Base-by-base conservation (phyloP, 1,284 basidiomycete genomes). In the Sanghuangporus baumii region DNA sequence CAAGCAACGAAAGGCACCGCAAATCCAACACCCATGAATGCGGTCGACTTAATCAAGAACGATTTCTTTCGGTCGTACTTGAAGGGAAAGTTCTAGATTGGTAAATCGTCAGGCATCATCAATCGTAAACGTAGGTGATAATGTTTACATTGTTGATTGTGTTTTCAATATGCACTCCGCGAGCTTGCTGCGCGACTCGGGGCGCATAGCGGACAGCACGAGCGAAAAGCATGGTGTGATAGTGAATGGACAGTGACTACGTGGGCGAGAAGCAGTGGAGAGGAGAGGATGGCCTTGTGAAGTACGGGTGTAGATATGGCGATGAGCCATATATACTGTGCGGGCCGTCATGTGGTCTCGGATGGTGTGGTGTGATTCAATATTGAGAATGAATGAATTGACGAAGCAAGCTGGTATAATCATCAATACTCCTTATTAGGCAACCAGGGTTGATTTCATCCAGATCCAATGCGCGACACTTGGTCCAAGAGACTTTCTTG, bases 61-160 rank as follows among this genome's bases (percentile, higher is more conserved):
- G 62, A 34, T 14, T 14, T 26, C 46, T 55, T 63, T 34, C 47
- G 59, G 31, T 48, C 38, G 34, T 63, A 63, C 36, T 60, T 63
- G 57, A 63, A 63, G 1, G 62, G 62, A 18, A 63, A 59, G 62
- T 63, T 63, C 62, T 63, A 52, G 26, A 7, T 38, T 11, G 9
- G 46, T n/a, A 48, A 23, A 12, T 38, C 34, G 23, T 7, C n/a
- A 11, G 6, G 3, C 40, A n/a, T 46, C 43, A n/a, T 16, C 7
- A 48, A 31, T n/a, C 47, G 43, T 36, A 12, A 14, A 2, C 6
- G 37, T 41, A 40, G 18, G 31, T 8, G 16, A 8, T 12, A 3
- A 26, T 26, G 34, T 43, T 23, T 43, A 62, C 61, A 23, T 62
- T 62, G 47, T 62, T 58, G 11, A 62, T 38, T 12, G 61, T 62